These are phyloP conservation scores for Acorus gramineus DNA, from an alignment of 106 monocot species.

Conservation along the genomic window DNA sequence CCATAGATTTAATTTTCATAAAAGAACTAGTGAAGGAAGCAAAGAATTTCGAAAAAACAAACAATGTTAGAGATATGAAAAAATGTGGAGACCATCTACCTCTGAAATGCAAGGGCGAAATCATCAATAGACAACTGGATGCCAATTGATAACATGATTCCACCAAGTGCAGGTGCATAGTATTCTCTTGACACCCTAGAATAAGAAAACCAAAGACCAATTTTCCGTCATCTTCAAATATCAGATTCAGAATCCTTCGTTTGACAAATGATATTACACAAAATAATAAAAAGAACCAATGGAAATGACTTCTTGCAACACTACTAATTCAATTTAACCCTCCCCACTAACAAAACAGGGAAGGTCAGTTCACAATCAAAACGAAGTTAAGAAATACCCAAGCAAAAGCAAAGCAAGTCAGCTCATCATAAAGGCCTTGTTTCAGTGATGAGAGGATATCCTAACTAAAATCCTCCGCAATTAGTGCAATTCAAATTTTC, in stretches of 20 bases:
- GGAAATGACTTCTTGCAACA: too few relatives aligned
- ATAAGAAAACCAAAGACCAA: too few relatives aligned
- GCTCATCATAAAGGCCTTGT: neutral
- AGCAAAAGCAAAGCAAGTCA: constrained; percentile 3
- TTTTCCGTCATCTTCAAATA: too few relatives aligned
- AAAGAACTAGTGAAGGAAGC: neutral
- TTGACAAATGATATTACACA: too few relatives aligned
- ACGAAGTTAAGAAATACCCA: too few relatives aligned
- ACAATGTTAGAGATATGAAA: neutral
- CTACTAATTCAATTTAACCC: too few relatives aligned
- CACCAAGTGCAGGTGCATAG: constrained; percentile 96
- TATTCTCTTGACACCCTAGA: constrained; percentile 91
- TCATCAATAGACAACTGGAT: constrained; percentile 83
- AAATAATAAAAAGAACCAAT: too few relatives aligned
- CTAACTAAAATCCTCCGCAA: neutral
- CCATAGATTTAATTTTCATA: neutral
- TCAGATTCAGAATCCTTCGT: too few relatives aligned
- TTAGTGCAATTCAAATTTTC: neutral
- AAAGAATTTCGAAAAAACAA: neutral
- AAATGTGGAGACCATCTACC: constrained; percentile 15
- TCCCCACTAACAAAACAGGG: too few relatives aligned
- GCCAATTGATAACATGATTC: constrained; percentile 98
- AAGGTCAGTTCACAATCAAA: too few relatives aligned
- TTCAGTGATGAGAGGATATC: neutral
- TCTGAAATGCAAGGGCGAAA: constrained; percentile 83